These are phyloP conservation scores for Phytophthora megakarya DNA, from an alignment of 352 stramenopile genomes.

Conservation along the genomic window DNA sequence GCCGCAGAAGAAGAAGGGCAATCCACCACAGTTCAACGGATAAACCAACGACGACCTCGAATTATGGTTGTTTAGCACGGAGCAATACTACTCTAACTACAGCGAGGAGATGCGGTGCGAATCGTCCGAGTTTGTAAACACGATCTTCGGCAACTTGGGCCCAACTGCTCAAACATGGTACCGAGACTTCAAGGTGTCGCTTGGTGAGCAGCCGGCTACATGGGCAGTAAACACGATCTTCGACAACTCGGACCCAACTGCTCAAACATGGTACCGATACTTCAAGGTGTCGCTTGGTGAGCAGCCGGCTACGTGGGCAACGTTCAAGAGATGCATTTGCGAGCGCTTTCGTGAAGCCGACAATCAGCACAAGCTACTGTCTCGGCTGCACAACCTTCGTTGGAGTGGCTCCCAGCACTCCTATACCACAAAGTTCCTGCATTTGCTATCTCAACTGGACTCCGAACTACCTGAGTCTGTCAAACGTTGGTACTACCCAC, in stretches of 20 bases:
- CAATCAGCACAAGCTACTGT: not conserved
- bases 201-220: not conserved
- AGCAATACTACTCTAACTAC: constrained; percentile 3
- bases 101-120: not conserved
- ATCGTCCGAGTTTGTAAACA: constrained; percentile 4
- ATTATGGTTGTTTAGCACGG: constrained; percentile 5
- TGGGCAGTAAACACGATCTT: constrained; percentile 9
- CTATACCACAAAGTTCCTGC: not conserved
- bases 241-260: not conserved
- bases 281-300: constrained; percentile 4
- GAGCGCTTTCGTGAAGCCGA: not conserved
- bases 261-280: constrained; percentile 4
- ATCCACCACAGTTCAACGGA: not conserved
- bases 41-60: constrained; percentile 1
- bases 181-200: constrained; percentile 1
- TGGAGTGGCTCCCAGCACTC: not conserved
- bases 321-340: not conserved
- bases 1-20: constrained; percentile 10
- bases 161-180: constrained; percentile 4
- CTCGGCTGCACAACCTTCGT: not conserved
- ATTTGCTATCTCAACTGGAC: not conserved
- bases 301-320: not conserved
- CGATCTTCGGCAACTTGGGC: constrained; percentile 3
- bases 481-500: not conserved
- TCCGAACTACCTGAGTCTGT: not conserved